phyloP scores from a whole-genome alignment of 108 stramenopile genomes.

The Stephanodiscus minutulus region DNA sequence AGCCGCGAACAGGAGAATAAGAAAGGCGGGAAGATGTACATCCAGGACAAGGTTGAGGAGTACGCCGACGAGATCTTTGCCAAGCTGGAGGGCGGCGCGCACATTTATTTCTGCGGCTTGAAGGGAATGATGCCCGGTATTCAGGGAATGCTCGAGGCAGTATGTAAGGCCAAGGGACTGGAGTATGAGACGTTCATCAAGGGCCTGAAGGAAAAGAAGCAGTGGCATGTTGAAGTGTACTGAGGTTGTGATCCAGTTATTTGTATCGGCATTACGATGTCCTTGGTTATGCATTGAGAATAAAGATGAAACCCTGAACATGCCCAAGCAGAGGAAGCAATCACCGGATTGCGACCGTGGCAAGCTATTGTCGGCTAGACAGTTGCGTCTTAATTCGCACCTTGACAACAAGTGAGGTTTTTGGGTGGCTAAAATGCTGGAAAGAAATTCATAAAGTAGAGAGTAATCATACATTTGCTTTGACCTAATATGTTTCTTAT shows the following conservation, averaged over 20 bases:
- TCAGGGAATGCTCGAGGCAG: conserved; percentile 90
- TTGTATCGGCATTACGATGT: too few species aligned
- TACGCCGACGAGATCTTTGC: conserved; percentile 91
- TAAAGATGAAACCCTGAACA: too few species aligned
- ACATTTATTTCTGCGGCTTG: conserved; percentile 98
- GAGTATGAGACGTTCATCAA: conserved; percentile 88
- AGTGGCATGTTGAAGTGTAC: conserved; percentile 91
- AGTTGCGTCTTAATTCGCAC: too few species aligned
- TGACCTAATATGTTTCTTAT: too few species aligned
- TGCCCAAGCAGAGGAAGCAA: too few species aligned
- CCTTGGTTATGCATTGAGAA: too few species aligned
- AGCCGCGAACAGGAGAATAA: conserved; percentile 93
- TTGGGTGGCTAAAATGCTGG: too few species aligned
- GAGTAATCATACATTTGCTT: too few species aligned
- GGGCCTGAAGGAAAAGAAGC: conserved; percentile 77
- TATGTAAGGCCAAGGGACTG: conserved; percentile 87
- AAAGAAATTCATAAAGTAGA: too few species aligned
- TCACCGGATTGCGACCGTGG: too few species aligned
- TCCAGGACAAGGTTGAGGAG: conserved; percentile 97
- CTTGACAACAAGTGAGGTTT: too few species aligned
- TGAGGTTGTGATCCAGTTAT: conserved; percentile 22
- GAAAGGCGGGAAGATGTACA: conserved; percentile 98
- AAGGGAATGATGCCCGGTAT: conserved; percentile 99
- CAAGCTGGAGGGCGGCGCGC: conserved; percentile 91
- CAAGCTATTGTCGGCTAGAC: too few species aligned